Conservation (phyloP, 768 basidiomycete species). For the Kwoniella heveanensis region DNA sequence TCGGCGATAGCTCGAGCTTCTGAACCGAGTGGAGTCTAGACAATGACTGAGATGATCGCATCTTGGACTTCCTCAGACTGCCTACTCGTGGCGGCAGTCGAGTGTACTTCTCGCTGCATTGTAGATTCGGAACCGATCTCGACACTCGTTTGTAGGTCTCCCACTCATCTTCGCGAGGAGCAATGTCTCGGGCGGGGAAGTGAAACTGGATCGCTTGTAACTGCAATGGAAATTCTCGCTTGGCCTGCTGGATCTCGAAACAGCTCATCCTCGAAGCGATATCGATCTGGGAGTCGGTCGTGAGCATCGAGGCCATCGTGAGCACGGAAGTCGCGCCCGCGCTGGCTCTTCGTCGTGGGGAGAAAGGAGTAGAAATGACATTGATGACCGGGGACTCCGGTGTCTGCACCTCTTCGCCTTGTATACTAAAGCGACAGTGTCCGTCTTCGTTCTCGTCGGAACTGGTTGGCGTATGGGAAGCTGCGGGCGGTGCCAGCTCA, state of each 20-base stretch:
- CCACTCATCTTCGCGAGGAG: neutral
- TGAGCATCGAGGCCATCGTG: constrained; percentile 12
- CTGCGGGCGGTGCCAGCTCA: constrained; percentile 16
- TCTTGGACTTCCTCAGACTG: constrained; percentile 1
- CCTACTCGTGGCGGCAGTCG: constrained; percentile 9
- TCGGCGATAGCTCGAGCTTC: neutral
- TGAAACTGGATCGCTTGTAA: constrained; percentile 13
- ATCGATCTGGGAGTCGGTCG: constrained; percentile 10
- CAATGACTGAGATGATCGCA: neutral
- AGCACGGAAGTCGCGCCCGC: constrained; percentile 13
- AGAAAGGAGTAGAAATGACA: neutral
- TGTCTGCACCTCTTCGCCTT: neutral
- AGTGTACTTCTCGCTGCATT: constrained; percentile 8
- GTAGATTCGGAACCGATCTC: constrained; percentile 1
- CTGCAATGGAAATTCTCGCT: constrained; percentile 15
- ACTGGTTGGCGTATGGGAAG: neutral
- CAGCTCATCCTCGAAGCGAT: constrained; percentile 11
- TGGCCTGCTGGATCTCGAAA: constrained; percentile 30
- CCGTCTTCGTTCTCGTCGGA: constrained; percentile 1
- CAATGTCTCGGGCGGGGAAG: constrained; percentile 5
- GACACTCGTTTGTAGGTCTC: neutral
- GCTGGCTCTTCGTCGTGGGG: neutral
- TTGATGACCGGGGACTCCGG: neutral
- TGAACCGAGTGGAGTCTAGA: neutral
- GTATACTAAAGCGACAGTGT: neutral